These are phyloP conservation scores for Capsella bursapastoris DNA, from an alignment of 345 rosid genomes.

Conservation along the genomic window DNA sequence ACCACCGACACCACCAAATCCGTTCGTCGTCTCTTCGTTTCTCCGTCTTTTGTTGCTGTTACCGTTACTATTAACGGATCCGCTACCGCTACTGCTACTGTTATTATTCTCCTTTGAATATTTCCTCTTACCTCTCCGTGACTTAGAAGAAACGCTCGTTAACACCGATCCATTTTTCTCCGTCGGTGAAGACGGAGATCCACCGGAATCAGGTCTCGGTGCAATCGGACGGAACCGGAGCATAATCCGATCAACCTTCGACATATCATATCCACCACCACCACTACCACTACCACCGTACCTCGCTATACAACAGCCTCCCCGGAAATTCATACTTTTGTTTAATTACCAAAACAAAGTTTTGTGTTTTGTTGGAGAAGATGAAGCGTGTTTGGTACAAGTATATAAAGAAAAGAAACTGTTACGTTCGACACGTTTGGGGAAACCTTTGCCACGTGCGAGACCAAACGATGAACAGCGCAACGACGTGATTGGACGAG, in stretches of 20 bases:
- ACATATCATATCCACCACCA: slow-evolving; percentile 48
- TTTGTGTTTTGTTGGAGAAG: slow-evolving; percentile 45
- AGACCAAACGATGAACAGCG: slow-evolving; percentile 37
- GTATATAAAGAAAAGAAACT: slow-evolving; percentile 28
- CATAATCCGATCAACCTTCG: slow-evolving; percentile 76
- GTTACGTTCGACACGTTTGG: slow-evolving; percentile 56
- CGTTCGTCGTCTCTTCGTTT: slow-evolving; percentile 38
- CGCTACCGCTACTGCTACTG: slow-evolving; percentile 40
- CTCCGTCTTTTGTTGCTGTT: slow-evolving; percentile 39
- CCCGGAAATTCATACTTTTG: slow-evolving; percentile 52
- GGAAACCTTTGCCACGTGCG: slow-evolving; percentile 49
- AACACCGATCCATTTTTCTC: neutral
- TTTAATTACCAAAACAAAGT: neutral
- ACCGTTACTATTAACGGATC: slow-evolving; percentile 38
- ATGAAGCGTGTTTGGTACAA: neutral
- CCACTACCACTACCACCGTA: slow-evolving; percentile 40
- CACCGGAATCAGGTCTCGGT: slow-evolving; percentile 61
- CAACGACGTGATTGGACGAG: slow-evolving; percentile 41
- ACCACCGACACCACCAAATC: slow-evolving; percentile 21
- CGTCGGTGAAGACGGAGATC: slow-evolving; percentile 43
- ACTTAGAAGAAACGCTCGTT: slow-evolving; percentile 37
- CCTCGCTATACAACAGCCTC: slow-evolving; percentile 79
- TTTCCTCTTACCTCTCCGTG: slow-evolving; percentile 49
- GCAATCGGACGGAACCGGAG: slow-evolving; percentile 83
- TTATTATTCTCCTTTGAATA: slow-evolving; percentile 43